Evolutionary conservation across 495 filamentous ascomycete species (phyloP), one percentile per base, ranked within the genome.

Genomic region (Aspergillus baeticus): DNA sequence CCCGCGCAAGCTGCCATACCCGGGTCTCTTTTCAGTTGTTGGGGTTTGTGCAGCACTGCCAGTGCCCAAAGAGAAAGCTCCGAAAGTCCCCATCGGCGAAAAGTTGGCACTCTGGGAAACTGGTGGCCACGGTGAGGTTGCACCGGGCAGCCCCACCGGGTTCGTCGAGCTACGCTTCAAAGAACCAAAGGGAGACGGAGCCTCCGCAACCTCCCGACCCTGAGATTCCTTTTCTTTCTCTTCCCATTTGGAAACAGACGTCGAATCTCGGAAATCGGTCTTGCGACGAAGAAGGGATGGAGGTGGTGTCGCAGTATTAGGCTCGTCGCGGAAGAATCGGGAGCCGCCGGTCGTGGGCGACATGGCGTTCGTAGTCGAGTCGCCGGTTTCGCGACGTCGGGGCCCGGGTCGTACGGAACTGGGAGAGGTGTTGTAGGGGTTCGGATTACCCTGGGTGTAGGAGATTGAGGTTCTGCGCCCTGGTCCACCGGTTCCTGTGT

Each of bases 351-450:
- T 69, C 20, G 79, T 79, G 17, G 78, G 77, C 52, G 84, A 81
- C 67, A 87, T 83, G 15, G 82, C 77, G 62, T 89, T 84, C 31
- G 57, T 66, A 29, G 72, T 73, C 4, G 87, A 87, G 59, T 98
- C 95, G 23, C 82, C 81, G n/a, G 92, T 92, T 70, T 96, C 91
- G 54, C 94, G 87, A 63, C 92, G 88, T 52, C 93, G 83, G 20
- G 81, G 84, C 14, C 82, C 76, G 6, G 91, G 91, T 50, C 93
- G 85, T 20, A 78, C 74, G 31, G 81, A 77, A 10, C 81, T 86
- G 13, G 92, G 91, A 15, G 73, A 70, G 41, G 75, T 74, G 45
- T 68, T 74, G 67, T 71, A 79, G 57, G 74, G 64, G 54, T 72
- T 78, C 29, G 66, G 64, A 39, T 72, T 68, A 58, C 71, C 68